A percentile compares a stretch with the other conserved stretches of the same genome.
phyloP scores from a whole-genome alignment of 2,329 filamentous ascomycete species.

The Chaetomium strumarium region DNA sequence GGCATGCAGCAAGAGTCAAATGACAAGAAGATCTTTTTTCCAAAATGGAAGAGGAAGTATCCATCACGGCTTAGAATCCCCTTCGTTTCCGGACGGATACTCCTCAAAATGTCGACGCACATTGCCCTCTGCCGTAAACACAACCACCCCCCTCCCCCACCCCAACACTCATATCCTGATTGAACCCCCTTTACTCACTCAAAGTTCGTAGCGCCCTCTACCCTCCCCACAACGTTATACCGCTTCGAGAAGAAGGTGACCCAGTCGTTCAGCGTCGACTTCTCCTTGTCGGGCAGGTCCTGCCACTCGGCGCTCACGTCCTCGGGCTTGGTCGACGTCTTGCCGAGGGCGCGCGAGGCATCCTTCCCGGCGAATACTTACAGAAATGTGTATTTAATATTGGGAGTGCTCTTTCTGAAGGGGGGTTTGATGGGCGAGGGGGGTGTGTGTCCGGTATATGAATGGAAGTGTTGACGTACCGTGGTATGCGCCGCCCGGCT shows the following conservation, averaged over 20 bases:
- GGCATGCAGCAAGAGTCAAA: too few relatives aligned
- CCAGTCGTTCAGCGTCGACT: slow-evolving; percentile 84
- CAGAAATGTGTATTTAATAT: background rate
- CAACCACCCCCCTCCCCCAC: too few relatives aligned
- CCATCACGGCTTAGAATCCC: too few relatives aligned
- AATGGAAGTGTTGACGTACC: slow-evolving; percentile 48
- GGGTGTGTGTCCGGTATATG: background rate
- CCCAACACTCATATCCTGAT: background rate
- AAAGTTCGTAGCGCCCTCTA: slow-evolving; percentile 55
- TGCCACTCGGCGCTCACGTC: slow-evolving; percentile 80
- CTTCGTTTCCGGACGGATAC: too few relatives aligned
- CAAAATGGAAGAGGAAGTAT: too few relatives aligned
- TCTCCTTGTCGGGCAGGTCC: slow-evolving; percentile 77
- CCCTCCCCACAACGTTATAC: slow-evolving; percentile 79
- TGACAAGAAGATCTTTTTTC: too few relatives aligned
- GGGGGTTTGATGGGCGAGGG: background rate
- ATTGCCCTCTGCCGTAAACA: background rate
- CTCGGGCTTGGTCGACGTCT: slow-evolving; percentile 77
- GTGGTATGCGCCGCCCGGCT: slow-evolving; percentile 74
- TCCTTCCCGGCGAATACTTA: slow-evolving; percentile 94
- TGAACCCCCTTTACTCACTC: slow-evolving; percentile 27
- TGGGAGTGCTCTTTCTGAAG: background rate
- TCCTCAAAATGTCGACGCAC: background rate
- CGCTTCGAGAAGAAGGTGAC: slow-evolving; percentile 93
- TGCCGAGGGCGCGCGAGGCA: slow-evolving; percentile 82